Evolutionary conservation across 495 filamentous ascomycete species (phyloP), one percentile per base, ranked within the genome.

Genomic region (Physcia stellaris): DNA sequence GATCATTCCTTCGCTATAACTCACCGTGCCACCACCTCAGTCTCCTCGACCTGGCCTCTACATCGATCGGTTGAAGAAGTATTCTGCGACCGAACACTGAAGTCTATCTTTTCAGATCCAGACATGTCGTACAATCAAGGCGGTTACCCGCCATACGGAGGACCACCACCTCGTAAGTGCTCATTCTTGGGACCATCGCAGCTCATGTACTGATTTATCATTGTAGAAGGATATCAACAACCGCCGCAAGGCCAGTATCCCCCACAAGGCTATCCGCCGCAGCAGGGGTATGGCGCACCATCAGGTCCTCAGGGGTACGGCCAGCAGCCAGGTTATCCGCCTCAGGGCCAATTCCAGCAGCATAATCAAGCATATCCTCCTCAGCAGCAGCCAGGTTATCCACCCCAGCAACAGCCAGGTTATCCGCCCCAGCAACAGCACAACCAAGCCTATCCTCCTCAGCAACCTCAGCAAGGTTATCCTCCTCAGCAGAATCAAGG

Each of bases 381-480:
- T 20, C 49, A 53, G 32, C 35, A 41, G 15, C 46, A 58, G 16
- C 39, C 42, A n/a, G 46, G 47, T 16, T 42, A 47, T 16, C 58
- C 57, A 23, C 47, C 48, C 16, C 49, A 53, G 32, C 35, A 41
- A 15, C 46, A 58, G 16, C 39, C 42, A n/a, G 46, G 47, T 16
- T 42, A 47, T 16, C 58, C 57, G 22, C 47, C 48, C 16, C 49
- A 53, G 32, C 35, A 41, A 15, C 46, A 58, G 16, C 39, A 39
- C n/a, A 45, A 46, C 16, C 40, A 47, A n/a, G 56, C 57, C 23
- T 43, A 41, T 20, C 49, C 51, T 32, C 35, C 40, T 13, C 46
- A 58, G 16, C 39, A 39, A n/a, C 48, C 49, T 16, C 40, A 47
- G 12, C 58, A 54, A 23, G n/a, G n/a, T n/a, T 43, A 49, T 36